phyloP scores from a whole-genome alignment of 2,329 filamentous ascomycete species.

The Emergomyces orientalis region DNA sequence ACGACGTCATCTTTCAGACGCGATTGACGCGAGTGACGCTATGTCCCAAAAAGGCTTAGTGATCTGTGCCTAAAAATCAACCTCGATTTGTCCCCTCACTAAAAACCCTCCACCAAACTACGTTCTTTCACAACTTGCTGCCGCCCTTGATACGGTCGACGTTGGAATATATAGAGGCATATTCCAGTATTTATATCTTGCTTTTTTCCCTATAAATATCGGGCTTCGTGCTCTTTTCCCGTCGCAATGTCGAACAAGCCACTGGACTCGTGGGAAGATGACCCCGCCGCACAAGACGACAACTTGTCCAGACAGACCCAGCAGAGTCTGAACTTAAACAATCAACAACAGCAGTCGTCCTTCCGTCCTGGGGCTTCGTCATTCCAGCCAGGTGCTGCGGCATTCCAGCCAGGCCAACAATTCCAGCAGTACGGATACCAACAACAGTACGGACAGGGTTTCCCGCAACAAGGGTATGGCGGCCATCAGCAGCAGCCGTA shows the following conservation, averaged over 20 bases:
- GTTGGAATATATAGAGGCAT: background rate
- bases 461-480: constrained; percentile 43
- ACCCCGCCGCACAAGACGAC: constrained; percentile 65
- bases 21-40: background rate
- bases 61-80: background rate
- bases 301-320: constrained; percentile 67
- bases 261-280: constrained; percentile 92
- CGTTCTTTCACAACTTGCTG: background rate
- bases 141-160: background rate
- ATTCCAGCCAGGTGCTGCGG: constrained; percentile 62
- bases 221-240: constrained; percentile 14
- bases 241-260: constrained; percentile 59
- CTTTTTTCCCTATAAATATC: background rate
- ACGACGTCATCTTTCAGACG: constrained; percentile 1
- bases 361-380: constrained; percentile 60
- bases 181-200: background rate
- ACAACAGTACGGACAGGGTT: constrained; percentile 37
- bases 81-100: background rate
- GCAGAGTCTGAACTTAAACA: constrained; percentile 65
- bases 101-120: background rate
- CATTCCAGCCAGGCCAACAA: constrained; percentile 63
- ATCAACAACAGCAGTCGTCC: constrained; percentile 42
- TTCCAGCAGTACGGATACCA: constrained; percentile 53
- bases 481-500: constrained; percentile 42
- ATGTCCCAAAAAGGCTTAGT: background rate